phyloP scores from a whole-genome alignment of 495 filamentous ascomycete species.

The Penicillium cinerascens region DNA sequence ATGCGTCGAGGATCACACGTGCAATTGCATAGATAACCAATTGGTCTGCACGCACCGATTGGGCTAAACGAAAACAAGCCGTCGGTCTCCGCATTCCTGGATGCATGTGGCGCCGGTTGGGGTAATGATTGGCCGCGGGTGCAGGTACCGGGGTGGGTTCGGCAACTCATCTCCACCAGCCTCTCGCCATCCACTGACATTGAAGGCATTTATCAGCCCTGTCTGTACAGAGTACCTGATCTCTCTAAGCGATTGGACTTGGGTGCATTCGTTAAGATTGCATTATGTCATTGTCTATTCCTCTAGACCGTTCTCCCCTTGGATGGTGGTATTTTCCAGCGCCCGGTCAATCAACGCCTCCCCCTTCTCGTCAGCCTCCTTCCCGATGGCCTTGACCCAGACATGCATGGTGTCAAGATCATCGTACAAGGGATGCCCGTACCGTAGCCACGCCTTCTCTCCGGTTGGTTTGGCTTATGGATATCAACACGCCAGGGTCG shows the following conservation, averaged over 20 bases:
- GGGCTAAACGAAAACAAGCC: not conserved
- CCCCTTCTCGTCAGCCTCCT: not conserved
- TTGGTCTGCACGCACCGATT: not conserved
- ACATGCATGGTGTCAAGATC: not conserved
- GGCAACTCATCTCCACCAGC: too few relatives aligned
- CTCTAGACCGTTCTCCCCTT: not conserved
- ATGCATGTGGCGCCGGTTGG: conserved; percentile 1
- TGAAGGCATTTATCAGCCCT: not conserved
- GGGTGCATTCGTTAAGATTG: not conserved
- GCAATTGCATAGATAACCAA: not conserved
- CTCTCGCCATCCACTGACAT: not conserved
- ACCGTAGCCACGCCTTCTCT: not conserved
- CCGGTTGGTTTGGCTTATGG: conserved; percentile 5
- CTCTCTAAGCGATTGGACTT: not conserved
- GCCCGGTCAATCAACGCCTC: conserved; percentile 10
- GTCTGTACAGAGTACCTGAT: too few relatives aligned
- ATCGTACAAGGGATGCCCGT: conserved; percentile 1
- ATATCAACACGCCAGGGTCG: conserved; percentile 11
- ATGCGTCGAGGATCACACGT: not conserved
- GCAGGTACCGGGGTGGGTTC: not conserved
- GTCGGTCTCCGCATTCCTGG: conserved; percentile 1
- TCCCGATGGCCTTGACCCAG: conserved; percentile 1
- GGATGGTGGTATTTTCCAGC: not conserved
- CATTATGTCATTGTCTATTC: not conserved
- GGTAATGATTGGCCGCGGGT: conserved; percentile 5